Evolutionary conservation across 2,329 filamentous ascomycete genomes (phyloP).

Genomic region (Chalaropsis thielavioides): DNA sequence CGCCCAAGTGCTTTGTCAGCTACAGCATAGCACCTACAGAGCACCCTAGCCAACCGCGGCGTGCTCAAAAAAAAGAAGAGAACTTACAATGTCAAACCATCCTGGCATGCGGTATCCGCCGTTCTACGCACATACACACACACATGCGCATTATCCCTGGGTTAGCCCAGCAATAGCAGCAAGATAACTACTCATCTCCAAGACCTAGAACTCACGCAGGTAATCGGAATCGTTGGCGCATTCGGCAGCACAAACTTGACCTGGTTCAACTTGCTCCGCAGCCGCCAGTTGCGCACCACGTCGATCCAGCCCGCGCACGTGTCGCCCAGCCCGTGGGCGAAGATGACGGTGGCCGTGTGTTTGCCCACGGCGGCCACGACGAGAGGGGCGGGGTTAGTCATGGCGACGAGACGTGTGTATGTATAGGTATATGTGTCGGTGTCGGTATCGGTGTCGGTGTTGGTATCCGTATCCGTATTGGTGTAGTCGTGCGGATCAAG

Average conservation of each 20-base stretch:
- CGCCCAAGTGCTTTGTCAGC: conserved; percentile 12
- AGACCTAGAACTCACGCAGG: conserved; percentile 40
- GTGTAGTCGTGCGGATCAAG: too few species aligned
- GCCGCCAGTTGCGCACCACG: conserved; percentile 76
- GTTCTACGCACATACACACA: conserved; percentile 38
- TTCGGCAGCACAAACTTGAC: conserved; percentile 91
- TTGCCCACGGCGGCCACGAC: conserved; percentile 64
- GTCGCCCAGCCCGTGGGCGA: conserved; percentile 84
- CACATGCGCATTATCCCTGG: too few species aligned
- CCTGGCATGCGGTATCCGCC: conserved; percentile 68
- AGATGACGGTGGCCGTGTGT: conserved; percentile 91
- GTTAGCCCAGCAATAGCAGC: too few species aligned
- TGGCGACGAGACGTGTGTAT: not conserved
- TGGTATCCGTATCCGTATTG: not conserved
- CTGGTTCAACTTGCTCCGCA: conserved; percentile 65
- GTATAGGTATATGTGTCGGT: not conserved
- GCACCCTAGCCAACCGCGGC: too few species aligned
- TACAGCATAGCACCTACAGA: too few species aligned
- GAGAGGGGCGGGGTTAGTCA: conserved; percentile 34
- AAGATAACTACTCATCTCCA: not conserved
- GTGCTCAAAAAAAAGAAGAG: not conserved
- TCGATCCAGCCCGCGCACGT: conserved; percentile 64
- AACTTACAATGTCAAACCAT: conserved; percentile 67
- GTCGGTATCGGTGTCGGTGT: not conserved
- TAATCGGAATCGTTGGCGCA: conserved; percentile 74